Evolutionary conservation across 768 basidiomycete species (phyloP), one percentile per base, ranked within the genome.

Genomic region (Lactifluus piperatus): DNA sequence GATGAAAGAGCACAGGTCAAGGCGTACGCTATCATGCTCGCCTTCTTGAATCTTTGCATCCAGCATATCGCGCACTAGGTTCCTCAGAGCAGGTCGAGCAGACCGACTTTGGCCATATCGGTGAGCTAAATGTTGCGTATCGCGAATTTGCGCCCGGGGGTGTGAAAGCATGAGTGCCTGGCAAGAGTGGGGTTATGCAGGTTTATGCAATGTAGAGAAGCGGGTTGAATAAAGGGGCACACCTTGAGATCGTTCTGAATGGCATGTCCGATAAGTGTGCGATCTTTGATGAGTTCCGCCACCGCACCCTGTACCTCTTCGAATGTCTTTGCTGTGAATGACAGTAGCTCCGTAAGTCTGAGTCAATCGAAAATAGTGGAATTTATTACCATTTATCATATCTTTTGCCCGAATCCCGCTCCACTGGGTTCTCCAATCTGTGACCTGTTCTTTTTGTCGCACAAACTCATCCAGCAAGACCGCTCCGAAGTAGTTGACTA

Each of bases 351-450:
- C 49, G 11, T 32, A 36, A 43, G 49, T 22, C 20, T 5, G 43
- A 3, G 41, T 9, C 41, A 37, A 16, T 18, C 43, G 11, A 49
- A 36, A 51, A 43, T n/a, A 27, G 22, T 34, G 57, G 7, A 37
- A 69, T 74, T 46, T 67, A 84, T 46, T 67, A 84, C 87, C 86
- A 51, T 81, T 75, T 0, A 80, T 69, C 77, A 98, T 80, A 68
- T 98, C 92, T 14, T 73, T 69, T 37, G 79, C 79, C 29, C 92
- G 74, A 9, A 99, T 81, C 0, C 95, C 95, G 67, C 89, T 93
- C 69, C 81, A 93, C 72, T 85, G 80, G 0, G 97, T 99, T 56
- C 94, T 75, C 73, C 94, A 97, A 71, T 99, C 95, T 11, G 92
- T 87, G 10, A 97, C 93, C 14, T 80, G 79, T 70, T 97, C 94